phyloP scores from a whole-genome alignment of 2,329 filamentous ascomycete genomes.

The Dothistroma pini region DNA sequence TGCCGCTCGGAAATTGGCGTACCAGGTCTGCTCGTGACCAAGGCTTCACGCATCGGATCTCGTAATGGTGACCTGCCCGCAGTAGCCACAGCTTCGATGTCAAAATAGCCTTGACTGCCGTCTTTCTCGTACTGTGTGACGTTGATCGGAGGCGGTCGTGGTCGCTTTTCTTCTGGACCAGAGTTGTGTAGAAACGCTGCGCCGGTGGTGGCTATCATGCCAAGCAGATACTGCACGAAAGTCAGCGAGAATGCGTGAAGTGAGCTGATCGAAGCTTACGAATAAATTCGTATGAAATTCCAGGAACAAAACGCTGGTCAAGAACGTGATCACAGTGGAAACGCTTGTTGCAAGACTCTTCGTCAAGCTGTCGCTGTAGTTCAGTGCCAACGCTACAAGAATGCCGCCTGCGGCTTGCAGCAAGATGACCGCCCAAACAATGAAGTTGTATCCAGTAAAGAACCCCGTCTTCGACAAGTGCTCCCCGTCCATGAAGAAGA shows the following conservation, averaged over 20 bases:
- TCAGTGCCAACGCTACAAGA: constrained; percentile 75
- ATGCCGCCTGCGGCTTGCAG: constrained; percentile 83
- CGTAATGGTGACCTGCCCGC: constrained; percentile 43
- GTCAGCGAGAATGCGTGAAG: constrained; percentile 7
- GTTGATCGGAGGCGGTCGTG: constrained; percentile 62
- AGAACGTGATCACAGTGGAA: constrained; percentile 80
- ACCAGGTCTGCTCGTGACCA: constrained; percentile 49
- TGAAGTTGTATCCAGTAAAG: constrained; percentile 89
- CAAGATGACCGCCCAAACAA: constrained; percentile 81
- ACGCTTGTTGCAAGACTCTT: constrained; percentile 94
- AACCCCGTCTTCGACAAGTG: constrained; percentile 82
- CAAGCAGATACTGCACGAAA: constrained; percentile 67
- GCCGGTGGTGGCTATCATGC: constrained; percentile 71
- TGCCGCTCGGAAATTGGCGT: constrained; percentile 38
- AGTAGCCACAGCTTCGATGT: constrained; percentile 46
- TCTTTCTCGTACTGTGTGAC: constrained; percentile 75
- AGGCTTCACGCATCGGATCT: constrained; percentile 43
- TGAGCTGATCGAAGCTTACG: constrained; percentile 52
- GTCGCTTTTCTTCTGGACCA: constrained; percentile 50
- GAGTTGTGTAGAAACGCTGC: constrained; percentile 83
- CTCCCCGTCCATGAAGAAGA: constrained; percentile 81
- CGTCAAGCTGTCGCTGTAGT: constrained; percentile 81
- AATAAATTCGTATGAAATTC: constrained; percentile 68
- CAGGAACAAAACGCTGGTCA: constrained; percentile 84
- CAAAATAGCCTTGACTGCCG: constrained; percentile 34